phyloP scores from a whole-genome alignment of 164 flowering plant genomes.

The Echeveria elegans region DNA sequence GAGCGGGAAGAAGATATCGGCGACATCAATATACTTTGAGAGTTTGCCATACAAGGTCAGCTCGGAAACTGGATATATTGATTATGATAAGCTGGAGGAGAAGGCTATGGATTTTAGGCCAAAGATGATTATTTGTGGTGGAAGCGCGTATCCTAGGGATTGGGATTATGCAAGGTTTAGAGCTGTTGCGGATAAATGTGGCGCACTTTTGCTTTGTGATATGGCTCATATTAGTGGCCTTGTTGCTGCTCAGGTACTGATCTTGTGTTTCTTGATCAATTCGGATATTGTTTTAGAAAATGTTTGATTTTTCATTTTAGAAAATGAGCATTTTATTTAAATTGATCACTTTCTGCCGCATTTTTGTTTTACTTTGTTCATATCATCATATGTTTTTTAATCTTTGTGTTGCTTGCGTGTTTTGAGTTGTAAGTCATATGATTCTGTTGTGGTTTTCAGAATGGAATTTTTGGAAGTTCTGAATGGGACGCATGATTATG shows the following conservation, averaged over 20 bases:
- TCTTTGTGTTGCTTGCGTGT: no score
- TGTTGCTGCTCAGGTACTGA: not conserved
- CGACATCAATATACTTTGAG: conserved; percentile 96
- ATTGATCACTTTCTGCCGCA: no score
- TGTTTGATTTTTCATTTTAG: no score
- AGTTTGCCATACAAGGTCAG: conserved; percentile 96
- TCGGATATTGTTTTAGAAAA: no score
- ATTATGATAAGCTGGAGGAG: conserved; percentile 93
- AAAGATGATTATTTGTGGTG: conserved; percentile 87
- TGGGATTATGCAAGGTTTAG: conserved; percentile 83
- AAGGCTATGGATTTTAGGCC: conserved; percentile 98
- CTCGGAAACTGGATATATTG: conserved; percentile 68
- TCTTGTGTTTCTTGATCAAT: not conserved
- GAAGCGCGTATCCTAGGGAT: conserved; percentile 93
- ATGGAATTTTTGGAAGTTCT: not conserved
- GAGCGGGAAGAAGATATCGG: conserved; percentile 92
- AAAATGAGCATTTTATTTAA: no score
- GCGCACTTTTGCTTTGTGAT: conserved; percentile 87
- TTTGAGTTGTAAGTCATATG: no score
- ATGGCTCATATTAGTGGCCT: conserved; percentile 86
- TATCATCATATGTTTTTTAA: no score
- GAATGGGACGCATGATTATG: not conserved
- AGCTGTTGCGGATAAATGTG: conserved; percentile 77
- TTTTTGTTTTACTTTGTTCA: no score
- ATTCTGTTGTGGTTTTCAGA: no score